These are phyloP conservation scores for Austropuccinia psidii DNA, from an alignment of 1,284 basidiomycete species.

Conservation along the genomic window DNA sequence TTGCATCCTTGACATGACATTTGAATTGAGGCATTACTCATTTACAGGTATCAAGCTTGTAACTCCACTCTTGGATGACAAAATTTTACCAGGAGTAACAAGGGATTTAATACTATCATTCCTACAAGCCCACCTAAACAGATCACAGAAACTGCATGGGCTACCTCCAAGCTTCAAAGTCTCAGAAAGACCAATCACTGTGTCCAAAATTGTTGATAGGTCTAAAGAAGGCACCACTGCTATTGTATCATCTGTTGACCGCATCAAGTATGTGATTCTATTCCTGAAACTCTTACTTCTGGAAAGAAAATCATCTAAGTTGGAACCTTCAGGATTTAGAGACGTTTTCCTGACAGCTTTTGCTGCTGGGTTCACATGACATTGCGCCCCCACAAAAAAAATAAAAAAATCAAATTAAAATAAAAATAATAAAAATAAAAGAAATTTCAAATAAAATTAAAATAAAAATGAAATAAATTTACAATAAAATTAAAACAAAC, in stretches of 20 bases:
- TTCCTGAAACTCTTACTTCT: too few relatives aligned
- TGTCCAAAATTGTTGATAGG: slow-evolving; percentile 75
- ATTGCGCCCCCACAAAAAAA: too few relatives aligned
- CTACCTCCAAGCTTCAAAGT: slow-evolving; percentile 63
- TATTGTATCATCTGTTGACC: slow-evolving; percentile 43
- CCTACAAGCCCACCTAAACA: slow-evolving; percentile 64
- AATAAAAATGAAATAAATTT: too few relatives aligned
- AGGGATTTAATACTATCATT: slow-evolving; percentile 84
- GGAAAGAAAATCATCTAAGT: too few relatives aligned
- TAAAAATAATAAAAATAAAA: too few relatives aligned
- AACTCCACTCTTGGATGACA: slow-evolving; percentile 84
- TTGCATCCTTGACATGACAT: background rate
- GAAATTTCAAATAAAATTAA: too few relatives aligned
- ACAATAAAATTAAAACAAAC: too few relatives aligned
- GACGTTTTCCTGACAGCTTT: too few relatives aligned
- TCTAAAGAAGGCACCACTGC: slow-evolving; percentile 85
- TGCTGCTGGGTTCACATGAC: too few relatives aligned
- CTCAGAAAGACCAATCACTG: slow-evolving; percentile 74
- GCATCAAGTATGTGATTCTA: background rate
- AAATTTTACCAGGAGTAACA: slow-evolving; percentile 93
- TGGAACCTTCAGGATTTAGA: too few relatives aligned
- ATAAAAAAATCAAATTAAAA: too few relatives aligned
- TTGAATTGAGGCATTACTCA: background rate
- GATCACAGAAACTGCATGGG: slow-evolving; percentile 55
- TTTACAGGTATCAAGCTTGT: slow-evolving; percentile 63